Evolutionary conservation across 2,329 filamentous ascomycete species (phyloP).

Genomic region (Aureobasidium sp.): DNA sequence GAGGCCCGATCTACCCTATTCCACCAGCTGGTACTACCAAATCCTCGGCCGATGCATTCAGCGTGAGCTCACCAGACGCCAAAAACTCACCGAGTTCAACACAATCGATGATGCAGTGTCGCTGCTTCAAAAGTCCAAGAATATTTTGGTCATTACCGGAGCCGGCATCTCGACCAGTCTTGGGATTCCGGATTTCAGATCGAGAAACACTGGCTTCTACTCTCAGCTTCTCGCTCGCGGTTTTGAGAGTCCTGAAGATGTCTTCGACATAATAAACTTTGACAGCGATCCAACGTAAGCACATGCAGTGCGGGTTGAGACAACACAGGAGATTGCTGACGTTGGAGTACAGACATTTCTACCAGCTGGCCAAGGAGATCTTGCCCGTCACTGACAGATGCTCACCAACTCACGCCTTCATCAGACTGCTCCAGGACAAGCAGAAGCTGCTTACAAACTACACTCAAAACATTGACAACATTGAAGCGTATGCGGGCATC

Average conservation of each 20-base stretch:
- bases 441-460: slow-evolving; percentile 92
- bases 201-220: slow-evolving; percentile 87
- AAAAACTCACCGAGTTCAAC: slow-evolving; percentile 74
- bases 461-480: slow-evolving; percentile 96
- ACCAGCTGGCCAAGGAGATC: slow-evolving; percentile 84
- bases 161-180: slow-evolving; percentile 95
- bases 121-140: slow-evolving; percentile 65
- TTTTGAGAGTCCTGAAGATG: slow-evolving; percentile 78
- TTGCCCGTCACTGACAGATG: slow-evolving; percentile 67
- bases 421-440: slow-evolving; percentile 78
- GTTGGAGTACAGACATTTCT: slow-evolving; percentile 65
- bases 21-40: slow-evolving; percentile 62
- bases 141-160: slow-evolving; percentile 90
- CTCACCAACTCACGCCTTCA: slow-evolving; percentile 91
- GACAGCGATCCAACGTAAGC: slow-evolving; percentile 62
- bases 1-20: slow-evolving; percentile 61
- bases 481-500: slow-evolving; percentile 83
- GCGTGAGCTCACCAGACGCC: slow-evolving; percentile 72
- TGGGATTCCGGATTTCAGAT: slow-evolving; percentile 94
- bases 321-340: not conserved
- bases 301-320: not conserved
- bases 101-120: slow-evolving; percentile 78
- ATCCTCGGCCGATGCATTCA: slow-evolving; percentile 71
- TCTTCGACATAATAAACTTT: slow-evolving; percentile 88
- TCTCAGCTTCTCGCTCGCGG: slow-evolving; percentile 74